Percentiles rank a stretch among this genome's conserved stretches.
These are phyloP conservation scores for Chaetomium strumarium DNA, from an alignment of 2,329 filamentous ascomycete genomes.

Conservation along the genomic window DNA sequence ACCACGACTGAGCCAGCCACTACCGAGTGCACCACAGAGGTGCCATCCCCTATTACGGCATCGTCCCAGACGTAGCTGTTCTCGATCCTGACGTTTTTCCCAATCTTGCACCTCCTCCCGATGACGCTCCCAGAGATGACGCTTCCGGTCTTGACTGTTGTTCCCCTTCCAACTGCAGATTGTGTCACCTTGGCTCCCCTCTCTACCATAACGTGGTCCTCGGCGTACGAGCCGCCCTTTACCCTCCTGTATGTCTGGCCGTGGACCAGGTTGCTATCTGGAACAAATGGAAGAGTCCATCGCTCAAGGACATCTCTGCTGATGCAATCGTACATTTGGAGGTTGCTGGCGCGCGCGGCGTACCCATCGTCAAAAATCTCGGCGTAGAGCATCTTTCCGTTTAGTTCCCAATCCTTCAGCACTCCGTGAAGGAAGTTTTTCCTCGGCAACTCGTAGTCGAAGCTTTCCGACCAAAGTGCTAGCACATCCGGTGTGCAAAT, in stretches of 20 bases:
- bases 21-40: constrained; percentile 65
- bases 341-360: constrained; percentile 75
- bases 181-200: constrained; percentile 64
- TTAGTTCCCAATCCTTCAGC: constrained; percentile 92
- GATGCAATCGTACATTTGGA: constrained; percentile 85
- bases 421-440: constrained; percentile 77
- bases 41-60: constrained; percentile 67
- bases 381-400: constrained; percentile 93
- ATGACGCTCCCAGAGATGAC: constrained; percentile 71
- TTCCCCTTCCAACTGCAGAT: constrained; percentile 71
- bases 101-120: constrained; percentile 79
- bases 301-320: constrained; percentile 79
- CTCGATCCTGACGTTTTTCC: constrained; percentile 72
- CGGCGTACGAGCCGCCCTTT: constrained; percentile 67
- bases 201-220: constrained; percentile 69
- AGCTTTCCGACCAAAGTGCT: constrained; percentile 93
- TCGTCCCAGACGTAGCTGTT: constrained; percentile 87
- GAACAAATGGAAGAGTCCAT: constrained; percentile 84
- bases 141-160: constrained; percentile 66
- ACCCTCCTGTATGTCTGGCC: constrained; percentile 70
- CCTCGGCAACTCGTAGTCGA: constrained; percentile 72
- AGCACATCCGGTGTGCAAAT: constrained; percentile 96
- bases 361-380: constrained; percentile 81
- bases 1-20: constrained; percentile 67
- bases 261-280: constrained; percentile 77